phyloP scores from a whole-genome alignment of 768 basidiomycete genomes.

The Mycena albidolilacea region DNA sequence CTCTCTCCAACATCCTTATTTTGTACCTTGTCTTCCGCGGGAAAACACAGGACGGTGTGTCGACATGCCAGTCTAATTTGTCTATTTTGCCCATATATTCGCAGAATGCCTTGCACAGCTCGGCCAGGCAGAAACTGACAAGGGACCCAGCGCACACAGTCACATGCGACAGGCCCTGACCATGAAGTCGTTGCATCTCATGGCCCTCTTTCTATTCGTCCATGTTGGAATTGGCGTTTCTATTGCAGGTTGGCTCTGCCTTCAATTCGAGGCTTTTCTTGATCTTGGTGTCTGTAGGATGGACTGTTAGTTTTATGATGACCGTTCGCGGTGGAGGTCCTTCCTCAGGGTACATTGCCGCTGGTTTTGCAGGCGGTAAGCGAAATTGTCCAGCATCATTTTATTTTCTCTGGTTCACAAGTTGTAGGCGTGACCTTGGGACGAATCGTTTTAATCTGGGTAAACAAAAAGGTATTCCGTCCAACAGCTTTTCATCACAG shows the following conservation, averaged over 20 bases:
- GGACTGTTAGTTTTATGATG: constrained; percentile 69
- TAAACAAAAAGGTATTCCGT: constrained; percentile 63
- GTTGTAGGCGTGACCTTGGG: constrained; percentile 67
- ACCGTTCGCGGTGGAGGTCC: constrained; percentile 62
- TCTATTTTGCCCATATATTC: neutral
- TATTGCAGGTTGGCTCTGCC: constrained; percentile 53
- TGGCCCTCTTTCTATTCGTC: constrained; percentile 60
- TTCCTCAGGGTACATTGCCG: constrained; percentile 64
- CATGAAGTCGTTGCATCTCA: constrained; percentile 57
- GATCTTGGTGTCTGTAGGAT: constrained; percentile 51
- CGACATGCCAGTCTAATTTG: neutral
- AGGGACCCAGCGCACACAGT: constrained; percentile 41
- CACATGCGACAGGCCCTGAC: constrained; percentile 62
- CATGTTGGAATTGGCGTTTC: constrained; percentile 68
- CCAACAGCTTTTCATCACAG: neutral
- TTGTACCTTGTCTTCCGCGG: constrained; percentile 48
- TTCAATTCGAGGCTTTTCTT: neutral
- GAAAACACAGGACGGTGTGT: constrained; percentile 48
- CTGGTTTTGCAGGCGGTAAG: constrained; percentile 57
- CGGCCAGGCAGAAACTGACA: constrained; percentile 44
- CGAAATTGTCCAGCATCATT: neutral
- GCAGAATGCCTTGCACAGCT: constrained; percentile 39
- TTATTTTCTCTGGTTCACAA: neutral
- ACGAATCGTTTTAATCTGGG: constrained; percentile 68
- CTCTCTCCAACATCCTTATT: constrained; percentile 54